Base-by-base conservation (phyloP, 129 eudicot species). In the Helianthus tuberosus region DNA sequence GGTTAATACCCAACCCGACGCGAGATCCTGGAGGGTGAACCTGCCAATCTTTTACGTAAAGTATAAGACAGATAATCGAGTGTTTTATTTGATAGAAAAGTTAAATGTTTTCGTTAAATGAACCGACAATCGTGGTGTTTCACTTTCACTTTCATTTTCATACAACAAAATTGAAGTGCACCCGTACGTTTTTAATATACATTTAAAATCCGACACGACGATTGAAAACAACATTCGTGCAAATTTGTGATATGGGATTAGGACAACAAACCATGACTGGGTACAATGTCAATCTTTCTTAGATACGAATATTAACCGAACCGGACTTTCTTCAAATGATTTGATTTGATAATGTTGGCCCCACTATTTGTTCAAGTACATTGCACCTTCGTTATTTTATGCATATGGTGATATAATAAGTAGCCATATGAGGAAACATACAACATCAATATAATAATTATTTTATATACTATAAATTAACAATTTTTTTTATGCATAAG, bases 181-280 rank as follows among this genome's bases (percentile, higher is more conserved):
- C 60, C 20, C 11, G 20, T 54, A 15, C 55, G 5, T 12, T 12
- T 15, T n/a, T n/a, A n/a, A 49, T 12, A 13, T 49, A 49, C 54
- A 14, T 14, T 0, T 13, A 6, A 53, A 15, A 16, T 11, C n/a
- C 38, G 72, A 75, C 25, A 15, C 35, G 73, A 66, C 29, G 2
- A 32, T 6, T 65, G 79, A 52, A 52, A 75, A 65, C 47, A 75
- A 52, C 55, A 27, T 62, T 61, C 11, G 57, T 77, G 23, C 64
- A 49, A 69, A 60, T 63, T 61, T 77, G 72, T 75, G 80, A 66
- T 75, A 5, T 11, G 15, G 48, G 67, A 54, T 75, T 61, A 54
- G 12, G 75, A 76, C 80, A 76, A 76, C 75, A 67, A 76, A 76
- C 74, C 74, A 75, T 54, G 77, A 27, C 77, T 52, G 50, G 76